Base-by-base conservation (phyloP, 2,329 filamentous ascomycete species). In the Talaromyces sp. region DNA sequence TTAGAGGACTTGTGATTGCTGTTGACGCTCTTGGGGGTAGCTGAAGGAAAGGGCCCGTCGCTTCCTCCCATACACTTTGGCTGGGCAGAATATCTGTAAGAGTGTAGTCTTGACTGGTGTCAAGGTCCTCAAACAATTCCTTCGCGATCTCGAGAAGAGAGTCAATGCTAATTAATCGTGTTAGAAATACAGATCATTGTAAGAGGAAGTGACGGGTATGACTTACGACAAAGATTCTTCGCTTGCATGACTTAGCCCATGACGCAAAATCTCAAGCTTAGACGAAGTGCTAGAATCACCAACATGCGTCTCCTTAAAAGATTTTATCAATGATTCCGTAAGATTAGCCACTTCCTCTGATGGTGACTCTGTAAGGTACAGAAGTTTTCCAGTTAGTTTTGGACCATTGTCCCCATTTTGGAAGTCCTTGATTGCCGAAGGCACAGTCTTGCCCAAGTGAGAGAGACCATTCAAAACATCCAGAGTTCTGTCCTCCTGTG, bases 1-100 rank as follows among this genome's bases (percentile, higher is more conserved):
- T 85, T 6, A 96, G 76, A 20, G 80, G 81, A 65, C 86, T 92
- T 2, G 87, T 90, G 4, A 96, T 82, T 0, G 90, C 84, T 3
- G 96, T 73, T 0, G 90, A 86, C 4, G 82, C 77, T 24, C 68
- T 65, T 16, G 71, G 70, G 20, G 72, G 70, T 20, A 72, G 56
- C 33, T 65, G 63, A 35, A 75, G 71, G 51, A 91, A 80, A 1
- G 74, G 75, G 0, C 69, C 65, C 2, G 96, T 71, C 13, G 88
- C 82, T 13, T 77, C 62, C 61, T 81, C 78, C 91, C 92, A 97
- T 9, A 82, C 73, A 2, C 80, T 74, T 0, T 77, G 73, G 59
- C 81, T 81, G 0, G 91, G 90, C 33, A 94, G 76, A 4, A 93
- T 70, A 10, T 79, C 76, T 54, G 55, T 66, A 14, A 65, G 57